Evolutionary conservation across 148 eudicot species (phyloP).

Genomic region (Vaccinium myrtillus): DNA sequence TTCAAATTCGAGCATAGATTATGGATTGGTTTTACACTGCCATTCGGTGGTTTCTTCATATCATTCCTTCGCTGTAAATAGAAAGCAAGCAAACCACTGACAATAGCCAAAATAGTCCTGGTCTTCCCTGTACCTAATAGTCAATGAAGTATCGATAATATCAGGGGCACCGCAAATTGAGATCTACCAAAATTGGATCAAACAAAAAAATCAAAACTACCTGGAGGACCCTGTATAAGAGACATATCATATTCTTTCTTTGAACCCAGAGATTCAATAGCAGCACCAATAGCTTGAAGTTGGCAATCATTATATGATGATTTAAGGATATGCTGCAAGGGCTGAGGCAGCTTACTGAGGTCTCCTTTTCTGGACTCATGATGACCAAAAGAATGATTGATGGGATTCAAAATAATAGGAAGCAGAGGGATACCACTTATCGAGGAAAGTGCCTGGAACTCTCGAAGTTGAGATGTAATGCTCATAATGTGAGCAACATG

Average conservation of each 20-base stretch:
- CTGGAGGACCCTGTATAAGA: constrained; percentile 99
- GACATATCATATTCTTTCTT: constrained; percentile 55
- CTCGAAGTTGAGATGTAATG: constrained; percentile 92
- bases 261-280: constrained; percentile 46
- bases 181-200: not conserved
- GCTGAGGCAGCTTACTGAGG: constrained; percentile 55
- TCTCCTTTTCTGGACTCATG: constrained; percentile 40
- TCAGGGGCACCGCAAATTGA: not conserved
- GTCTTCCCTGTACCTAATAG: constrained; percentile 91
- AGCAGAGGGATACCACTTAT: constrained; percentile 72
- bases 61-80: constrained; percentile 33
- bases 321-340: constrained; percentile 63
- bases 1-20: constrained; percentile 37
- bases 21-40: constrained; percentile 28
- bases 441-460: constrained; percentile 95
- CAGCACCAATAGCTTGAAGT: constrained; percentile 81
- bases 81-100: constrained; percentile 70
- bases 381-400: constrained; percentile 32
- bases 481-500: constrained; percentile 74
- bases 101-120: constrained; percentile 84
- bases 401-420: constrained; percentile 71
- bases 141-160: constrained; percentile 4
- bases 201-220: constrained; percentile 35
- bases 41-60: constrained; percentile 36
- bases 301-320: constrained; percentile 84